A percentile compares a stretch with the other conserved stretches of the same genome.
These are phyloP conservation scores for Bipolaris gigantea DNA, from an alignment of 2,329 filamentous ascomycete genomes.

Conservation along the genomic window DNA sequence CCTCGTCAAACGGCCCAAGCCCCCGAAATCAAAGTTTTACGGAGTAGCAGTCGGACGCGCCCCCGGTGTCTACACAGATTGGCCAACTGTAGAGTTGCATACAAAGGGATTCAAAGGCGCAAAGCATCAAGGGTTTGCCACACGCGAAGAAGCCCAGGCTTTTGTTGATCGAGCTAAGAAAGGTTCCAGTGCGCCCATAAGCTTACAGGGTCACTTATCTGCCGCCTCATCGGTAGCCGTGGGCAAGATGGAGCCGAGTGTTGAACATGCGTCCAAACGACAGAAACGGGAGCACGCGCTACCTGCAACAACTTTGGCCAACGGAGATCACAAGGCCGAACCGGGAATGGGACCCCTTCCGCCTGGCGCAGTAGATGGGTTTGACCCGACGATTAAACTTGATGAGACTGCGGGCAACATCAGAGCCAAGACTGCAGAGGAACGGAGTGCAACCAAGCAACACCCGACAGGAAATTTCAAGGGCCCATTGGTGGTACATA, in stretches of 20 bases:
- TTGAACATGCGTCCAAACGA: conserved; percentile 40
- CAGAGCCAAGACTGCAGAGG: conserved; percentile 58
- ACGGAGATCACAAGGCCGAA: conserved; percentile 36
- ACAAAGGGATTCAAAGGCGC: conserved; percentile 72
- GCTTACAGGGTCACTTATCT: conserved; percentile 32
- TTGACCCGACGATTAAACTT: conserved; percentile 61
- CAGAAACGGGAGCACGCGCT: conserved; percentile 39
- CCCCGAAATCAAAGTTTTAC: conserved; percentile 58
- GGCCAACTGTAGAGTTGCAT: conserved; percentile 71
- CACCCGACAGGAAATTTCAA: conserved; percentile 48
- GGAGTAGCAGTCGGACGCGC: conserved; percentile 60
- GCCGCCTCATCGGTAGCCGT: conserved; percentile 28
- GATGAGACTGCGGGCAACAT: conserved; percentile 58
- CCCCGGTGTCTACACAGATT: conserved; percentile 65
- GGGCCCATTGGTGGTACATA: conserved; percentile 62
- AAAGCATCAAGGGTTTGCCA: conserved; percentile 55
- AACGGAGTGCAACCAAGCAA: conserved; percentile 51
- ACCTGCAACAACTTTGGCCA: conserved; percentile 10
- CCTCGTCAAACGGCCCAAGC: conserved; percentile 42
- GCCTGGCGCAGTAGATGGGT: conserved; percentile 60
- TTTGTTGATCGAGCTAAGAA: conserved; percentile 60
- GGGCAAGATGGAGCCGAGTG: conserved; percentile 13
- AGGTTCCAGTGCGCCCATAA: conserved; percentile 27
- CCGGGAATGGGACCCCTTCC: conserved; percentile 60
- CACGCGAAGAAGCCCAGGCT: conserved; percentile 69